Evolutionary conservation across 768 basidiomycete genomes (phyloP), one percentile per base, ranked within the genome.

Genomic region (Gyrodon lividus): DNA sequence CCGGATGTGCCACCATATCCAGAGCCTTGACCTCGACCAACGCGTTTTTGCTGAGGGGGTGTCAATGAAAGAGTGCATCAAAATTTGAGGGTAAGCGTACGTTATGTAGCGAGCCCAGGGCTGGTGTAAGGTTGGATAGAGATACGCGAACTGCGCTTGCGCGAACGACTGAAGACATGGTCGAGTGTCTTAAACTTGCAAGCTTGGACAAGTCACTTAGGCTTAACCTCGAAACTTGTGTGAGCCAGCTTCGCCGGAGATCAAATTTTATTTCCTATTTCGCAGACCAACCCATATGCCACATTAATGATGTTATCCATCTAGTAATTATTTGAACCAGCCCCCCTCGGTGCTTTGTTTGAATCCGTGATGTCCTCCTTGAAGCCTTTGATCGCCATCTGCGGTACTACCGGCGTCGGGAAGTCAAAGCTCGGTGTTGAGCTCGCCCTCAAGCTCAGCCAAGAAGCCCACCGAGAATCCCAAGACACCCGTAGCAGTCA

Each of bases 361-460:
- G n/a, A 28, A 10, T 28, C 10, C 28, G 28, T 28, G 28, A 28
- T 28, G 10, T 28, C 59, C 6, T 65, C 77, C 51, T 61, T 79
- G 37, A 76, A 74, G 26, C 89, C 90, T 19, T 71, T 97, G 59
- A 82, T 98, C 47, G 79, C 87, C 16, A 84, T 98, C 46, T 91
- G 92, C 53, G 96, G 96, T 30, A 94, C 96, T 0, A 99, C 96
- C 22, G 89, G 96, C 20, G 93, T 95, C 14, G 97, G 97, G 45
- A 99, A 98, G 71, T 95, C 94, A 12, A 89, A 89, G 50, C 77
- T 98, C 7, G 90, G 90, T 4, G 82, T 99, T 19, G 86, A 97
- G 52, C 79, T 99, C 14, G 95, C 95, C 22, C 76, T 84, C 30
- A 76, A 74, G 51, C 67, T 87, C 20, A 64, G 76, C 10, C 67